These are phyloP conservation scores for Rauvolfia tetraphylla DNA, from an alignment of 257 asterid genomes.

Conservation along the genomic window DNA sequence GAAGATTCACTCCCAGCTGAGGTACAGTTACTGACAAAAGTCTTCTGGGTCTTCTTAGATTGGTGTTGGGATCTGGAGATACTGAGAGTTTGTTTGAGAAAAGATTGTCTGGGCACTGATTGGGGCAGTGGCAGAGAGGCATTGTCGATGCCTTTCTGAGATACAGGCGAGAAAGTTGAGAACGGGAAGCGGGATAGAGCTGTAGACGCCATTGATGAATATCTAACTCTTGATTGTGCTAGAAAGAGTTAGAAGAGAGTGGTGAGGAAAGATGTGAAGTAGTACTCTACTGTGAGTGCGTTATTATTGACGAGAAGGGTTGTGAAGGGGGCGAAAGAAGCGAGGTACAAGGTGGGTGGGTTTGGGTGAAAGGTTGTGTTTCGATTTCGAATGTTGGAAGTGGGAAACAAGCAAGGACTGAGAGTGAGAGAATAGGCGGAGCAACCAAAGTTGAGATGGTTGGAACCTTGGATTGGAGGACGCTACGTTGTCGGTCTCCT, in stretches of 20 bases:
- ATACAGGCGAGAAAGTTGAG: conserved; percentile 37
- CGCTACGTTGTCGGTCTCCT: not conserved
- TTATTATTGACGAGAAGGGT: conserved; percentile 21
- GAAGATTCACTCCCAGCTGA: conserved; percentile 34
- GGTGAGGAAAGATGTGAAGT: not conserved
- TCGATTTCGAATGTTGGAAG: not conserved
- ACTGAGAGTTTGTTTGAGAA: conserved; percentile 27
- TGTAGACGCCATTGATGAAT: conserved; percentile 60
- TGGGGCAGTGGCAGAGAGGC: conserved; percentile 25
- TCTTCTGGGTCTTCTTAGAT: conserved; percentile 30
- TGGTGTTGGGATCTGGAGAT: conserved; percentile 42
- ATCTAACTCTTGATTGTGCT: not conserved
- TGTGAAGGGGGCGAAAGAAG: conserved; percentile 20
- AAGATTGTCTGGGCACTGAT: conserved; percentile 24
- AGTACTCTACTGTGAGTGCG: not conserved
- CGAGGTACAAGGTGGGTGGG: too few relatives aligned
- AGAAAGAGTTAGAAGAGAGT: not conserved
- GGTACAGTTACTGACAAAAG: conserved; percentile 33
- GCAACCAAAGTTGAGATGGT: not conserved
- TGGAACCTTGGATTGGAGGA: not conserved
- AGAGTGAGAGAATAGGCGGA: conserved; percentile 13
- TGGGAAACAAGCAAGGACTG: too few relatives aligned
- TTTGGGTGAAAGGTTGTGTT: not conserved
- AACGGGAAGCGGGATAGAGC: conserved; percentile 50
- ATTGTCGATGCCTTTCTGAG: conserved; percentile 23